A percentile compares a stretch with the other conserved stretches of the same genome.
These are phyloP conservation scores for Paramyrothecium sp. DNA, from an alignment of 2,329 filamentous ascomycete species.

Conservation along the genomic window DNA sequence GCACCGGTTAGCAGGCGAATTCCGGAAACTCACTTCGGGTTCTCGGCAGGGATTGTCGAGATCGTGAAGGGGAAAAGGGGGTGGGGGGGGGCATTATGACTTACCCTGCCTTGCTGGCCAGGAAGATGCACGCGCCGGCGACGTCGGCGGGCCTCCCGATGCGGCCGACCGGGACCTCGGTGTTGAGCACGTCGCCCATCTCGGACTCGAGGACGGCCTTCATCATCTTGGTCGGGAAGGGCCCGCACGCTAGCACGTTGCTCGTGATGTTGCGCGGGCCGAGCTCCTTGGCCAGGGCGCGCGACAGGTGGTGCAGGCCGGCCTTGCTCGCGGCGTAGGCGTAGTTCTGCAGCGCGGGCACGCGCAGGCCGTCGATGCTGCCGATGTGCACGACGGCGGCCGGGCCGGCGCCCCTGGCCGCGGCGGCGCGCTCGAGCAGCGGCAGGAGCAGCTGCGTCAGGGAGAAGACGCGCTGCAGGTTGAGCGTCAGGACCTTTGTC, in stretches of 20 bases:
- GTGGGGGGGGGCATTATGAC: constrained; percentile 9
- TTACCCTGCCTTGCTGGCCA: constrained; percentile 64
- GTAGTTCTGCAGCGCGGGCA: constrained; percentile 58
- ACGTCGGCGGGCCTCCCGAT: constrained; percentile 69
- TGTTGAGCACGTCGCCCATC: constrained; percentile 53
- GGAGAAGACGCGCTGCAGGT: constrained; percentile 67
- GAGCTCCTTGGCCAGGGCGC: constrained; percentile 59
- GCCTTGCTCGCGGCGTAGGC: constrained; percentile 63
- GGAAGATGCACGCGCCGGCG: constrained; percentile 68
- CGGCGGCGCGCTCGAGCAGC: constrained; percentile 50
- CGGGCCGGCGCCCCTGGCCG: constrained; percentile 35
- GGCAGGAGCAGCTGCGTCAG: constrained; percentile 62
- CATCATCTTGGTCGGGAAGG: constrained; percentile 71
- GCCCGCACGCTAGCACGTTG: constrained; percentile 71
- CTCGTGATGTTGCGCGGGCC: constrained; percentile 59
- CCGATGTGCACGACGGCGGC: constrained; percentile 65
- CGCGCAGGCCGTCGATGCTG: constrained; percentile 59
- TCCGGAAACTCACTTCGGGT: constrained; percentile 27
- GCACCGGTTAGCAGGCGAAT: constrained; percentile 7
- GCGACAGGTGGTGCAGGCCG: constrained; percentile 61
- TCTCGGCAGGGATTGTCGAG: too few species aligned
- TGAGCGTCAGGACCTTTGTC: constrained; percentile 61
- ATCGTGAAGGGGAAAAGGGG: not conserved
- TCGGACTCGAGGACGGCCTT: constrained; percentile 54
- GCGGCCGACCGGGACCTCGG: constrained; percentile 61